These are phyloP conservation scores for Russula ochroleuca DNA, from an alignment of 768 basidiomycete genomes.

Conservation along the genomic window DNA sequence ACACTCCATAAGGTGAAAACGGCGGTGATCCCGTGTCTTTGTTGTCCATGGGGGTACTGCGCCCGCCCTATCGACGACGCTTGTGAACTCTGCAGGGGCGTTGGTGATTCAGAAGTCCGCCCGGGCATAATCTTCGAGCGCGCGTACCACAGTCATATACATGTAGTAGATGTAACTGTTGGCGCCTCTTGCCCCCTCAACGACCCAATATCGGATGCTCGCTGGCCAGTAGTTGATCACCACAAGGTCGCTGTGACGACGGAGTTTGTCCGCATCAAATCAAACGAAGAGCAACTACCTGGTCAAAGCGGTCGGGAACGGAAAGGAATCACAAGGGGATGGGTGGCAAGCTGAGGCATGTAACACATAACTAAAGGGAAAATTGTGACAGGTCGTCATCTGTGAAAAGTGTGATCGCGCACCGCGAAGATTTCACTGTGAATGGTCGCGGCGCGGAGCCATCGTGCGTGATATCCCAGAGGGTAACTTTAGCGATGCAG, in stretches of 20 bases:
- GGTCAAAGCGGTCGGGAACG: constrained; percentile 32
- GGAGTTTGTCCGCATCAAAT: constrained; percentile 29
- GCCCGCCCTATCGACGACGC: not conserved
- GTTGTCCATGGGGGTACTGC: not conserved
- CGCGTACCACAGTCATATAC: not conserved
- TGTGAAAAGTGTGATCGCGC: constrained; percentile 17
- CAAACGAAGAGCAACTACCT: not conserved
- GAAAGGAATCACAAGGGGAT: constrained; percentile 28
- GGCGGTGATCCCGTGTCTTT: not conserved
- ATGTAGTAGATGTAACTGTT: not conserved
- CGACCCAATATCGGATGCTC: constrained; percentile 32
- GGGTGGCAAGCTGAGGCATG: constrained; percentile 20
- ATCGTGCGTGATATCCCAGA: not conserved
- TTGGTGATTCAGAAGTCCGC: not conserved
- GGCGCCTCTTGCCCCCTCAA: not conserved
- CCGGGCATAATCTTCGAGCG: not conserved
- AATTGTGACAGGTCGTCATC: not conserved
- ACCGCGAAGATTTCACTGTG: not conserved
- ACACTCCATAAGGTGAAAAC: too few species aligned
- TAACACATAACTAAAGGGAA: constrained; percentile 13
- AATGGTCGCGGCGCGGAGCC: not conserved
- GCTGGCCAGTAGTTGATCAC: constrained; percentile 34
- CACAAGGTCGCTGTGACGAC: constrained; percentile 31
- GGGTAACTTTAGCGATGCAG: not conserved
- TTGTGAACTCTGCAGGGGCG: not conserved